Conservation (phyloP, 495 filamentous ascomycete species). For the Neurospora intermedia region DNA sequence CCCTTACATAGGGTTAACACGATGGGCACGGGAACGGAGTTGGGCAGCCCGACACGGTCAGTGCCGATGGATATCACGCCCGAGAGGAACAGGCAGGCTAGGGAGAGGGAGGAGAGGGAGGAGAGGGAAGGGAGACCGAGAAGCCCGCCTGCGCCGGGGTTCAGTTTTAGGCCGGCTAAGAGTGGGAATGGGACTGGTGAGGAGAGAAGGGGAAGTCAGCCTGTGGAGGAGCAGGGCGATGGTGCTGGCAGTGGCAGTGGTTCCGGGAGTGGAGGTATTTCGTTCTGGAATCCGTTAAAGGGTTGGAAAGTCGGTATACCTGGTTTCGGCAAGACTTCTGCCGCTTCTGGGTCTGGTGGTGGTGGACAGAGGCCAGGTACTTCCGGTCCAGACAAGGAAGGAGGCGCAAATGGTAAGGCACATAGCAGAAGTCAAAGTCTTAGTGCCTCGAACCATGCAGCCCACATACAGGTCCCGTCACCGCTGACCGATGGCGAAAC, state of each 20-base stretch:
- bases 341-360: no score
- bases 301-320: background rate
- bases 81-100: background rate
- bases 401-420: constrained; percentile 12
- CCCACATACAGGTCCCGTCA: background rate
- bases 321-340: background rate
- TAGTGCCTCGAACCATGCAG: no score
- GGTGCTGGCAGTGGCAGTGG: constrained; percentile 1
- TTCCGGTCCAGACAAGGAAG: constrained; percentile 14
- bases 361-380: constrained; percentile 6
- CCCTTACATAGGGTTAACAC: background rate
- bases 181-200: background rate
- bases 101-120: background rate
- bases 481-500: constrained; percentile 1
- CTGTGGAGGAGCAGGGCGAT: constrained; percentile 11
- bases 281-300: constrained; percentile 20
- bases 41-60: background rate
- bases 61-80: background rate
- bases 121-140: background rate
- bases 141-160: background rate
- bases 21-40: background rate
- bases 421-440: background rate
- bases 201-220: constrained; percentile 27
- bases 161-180: background rate
- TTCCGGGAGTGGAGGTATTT: constrained; percentile 3